Evolutionary conservation across 2,329 filamentous ascomycete species (phyloP), one percentile per base, ranked within the genome.

Genomic region (Aaosphaeria pasadenensis): DNA sequence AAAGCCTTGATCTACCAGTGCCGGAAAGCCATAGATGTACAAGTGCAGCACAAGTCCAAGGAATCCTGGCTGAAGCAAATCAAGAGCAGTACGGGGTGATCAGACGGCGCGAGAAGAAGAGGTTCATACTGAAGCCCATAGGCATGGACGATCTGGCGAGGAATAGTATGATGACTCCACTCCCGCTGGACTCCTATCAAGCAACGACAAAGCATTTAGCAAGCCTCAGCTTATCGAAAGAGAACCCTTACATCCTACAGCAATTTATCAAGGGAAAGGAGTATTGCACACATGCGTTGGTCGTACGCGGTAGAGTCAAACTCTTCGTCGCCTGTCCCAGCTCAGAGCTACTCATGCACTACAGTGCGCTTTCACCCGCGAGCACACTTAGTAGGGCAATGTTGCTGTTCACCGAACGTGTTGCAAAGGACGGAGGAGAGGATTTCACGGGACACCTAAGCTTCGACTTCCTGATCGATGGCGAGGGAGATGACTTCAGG

Each of bases 261-360:
- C 82, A 89, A 60, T 88, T 79, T 63, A 80, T 88, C 52, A 44
- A 50, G 3, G 79, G 81, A 1, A 74, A 76, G 0, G 86, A 90
- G 63, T 90, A 84, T 62, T 88, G 85, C 66, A 89, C 87, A 0
- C 87, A 91, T 56, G 72, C 86, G 0, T 74, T 91, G 3, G 71
- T 91, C 4, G 74, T 90, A n/a, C 70, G 74, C 0, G 87, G 87
- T 1, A 67, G 78, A 32, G 78, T 91, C 11, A 79, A 79, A 43
- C 81, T 80, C 0, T 89, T 91, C 54, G 79, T 83, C 5, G 82
- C 86, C 0, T 89, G 86, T 59, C 81, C 81, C 2, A 85, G 81
- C 1, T 73, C 76, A 0, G 82, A 82, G 53, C 71, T 86, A 4
- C 71, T 83, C 28, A 86, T 88, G 80, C 83, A 86, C 56, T 90